Base-by-base conservation (phyloP, 768 basidiomycete genomes). In the Harrya chromipes region DNA sequence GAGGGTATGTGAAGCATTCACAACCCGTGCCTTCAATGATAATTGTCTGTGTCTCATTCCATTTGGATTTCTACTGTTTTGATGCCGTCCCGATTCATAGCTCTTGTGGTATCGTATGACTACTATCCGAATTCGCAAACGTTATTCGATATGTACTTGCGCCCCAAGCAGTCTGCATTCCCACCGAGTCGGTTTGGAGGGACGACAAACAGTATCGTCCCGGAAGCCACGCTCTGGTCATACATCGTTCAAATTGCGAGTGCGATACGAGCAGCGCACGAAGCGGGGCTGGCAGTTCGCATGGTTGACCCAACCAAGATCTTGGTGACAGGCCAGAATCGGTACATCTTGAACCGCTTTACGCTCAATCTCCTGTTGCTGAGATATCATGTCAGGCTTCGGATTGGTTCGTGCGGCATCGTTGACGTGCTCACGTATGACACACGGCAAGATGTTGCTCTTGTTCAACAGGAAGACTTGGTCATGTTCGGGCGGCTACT, bases 1-100 rank as follows among this genome's bases (percentile, higher is more conserved):
- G 14, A 68, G 81, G 9, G 72, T 98, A 19, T 79, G 81, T 42
- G 97, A 98, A 65, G 97, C 95, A 0, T 97, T 99, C 72, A 98
- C 97, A 0, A 95, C 95, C 0, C 80, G 85, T 24, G 82, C 89
- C 1, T 99, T 99, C 67, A 83, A 84, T 47, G 97, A 98, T 65
- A 86, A 85, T 58, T 98, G 94, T 95, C 61, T 43, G 86, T 52
- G 24, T 40, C 38, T 55, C 23, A 13, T 42, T 49, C 44, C 39
- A 8, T 36, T 23, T 21, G 53, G 40, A 20, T 47, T 31, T 35
- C 50, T 42, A 9, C 24, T 29, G n/a, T 46, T 46, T 50, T 59
- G 38, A 55, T 53, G 8, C 44, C 36, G 49, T 45, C 43, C 29
- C 40, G 26, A 29, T 38, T 31, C 38, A 17, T 51, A 94, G 94